These are phyloP conservation scores for Parsonsia alboflavescens DNA, from an alignment of 257 asterid genomes.

Conservation along the genomic window DNA sequence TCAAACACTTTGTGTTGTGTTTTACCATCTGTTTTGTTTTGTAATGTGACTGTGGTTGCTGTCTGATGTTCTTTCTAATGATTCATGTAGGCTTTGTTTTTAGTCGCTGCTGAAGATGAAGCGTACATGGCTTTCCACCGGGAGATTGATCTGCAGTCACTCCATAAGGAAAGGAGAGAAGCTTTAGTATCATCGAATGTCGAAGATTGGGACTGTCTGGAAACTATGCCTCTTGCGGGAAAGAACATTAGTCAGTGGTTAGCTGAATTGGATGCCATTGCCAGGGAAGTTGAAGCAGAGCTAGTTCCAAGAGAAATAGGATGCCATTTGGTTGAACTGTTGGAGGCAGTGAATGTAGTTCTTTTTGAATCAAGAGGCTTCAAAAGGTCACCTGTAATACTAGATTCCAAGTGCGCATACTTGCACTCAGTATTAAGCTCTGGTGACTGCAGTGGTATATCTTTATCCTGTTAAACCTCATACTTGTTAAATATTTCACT, in stretches of 20 bases:
- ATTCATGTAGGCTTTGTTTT: slow-evolving; percentile 64
- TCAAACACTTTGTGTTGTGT: neutral
- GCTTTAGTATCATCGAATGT: slow-evolving; percentile 25
- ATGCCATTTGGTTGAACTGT: slow-evolving; percentile 66
- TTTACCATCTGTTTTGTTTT: neutral
- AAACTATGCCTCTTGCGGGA: slow-evolving; percentile 70
- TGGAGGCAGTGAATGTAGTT: slow-evolving; percentile 81
- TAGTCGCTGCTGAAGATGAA: slow-evolving; percentile 80
- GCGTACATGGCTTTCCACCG: slow-evolving; percentile 61
- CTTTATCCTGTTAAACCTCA: slow-evolving; percentile 6
- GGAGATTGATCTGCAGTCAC: slow-evolving; percentile 56
- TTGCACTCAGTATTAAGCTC: slow-evolving; percentile 78
- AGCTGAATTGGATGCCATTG: slow-evolving; percentile 66
- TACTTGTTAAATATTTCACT: neutral
- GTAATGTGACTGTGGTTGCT: neutral
- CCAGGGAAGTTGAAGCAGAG: slow-evolving; percentile 88
- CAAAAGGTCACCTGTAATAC: slow-evolving; percentile 64
- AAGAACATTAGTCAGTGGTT: slow-evolving; percentile 71
- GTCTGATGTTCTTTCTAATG: slow-evolving; percentile 7
- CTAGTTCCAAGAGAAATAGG: slow-evolving; percentile 78
- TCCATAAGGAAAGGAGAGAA: slow-evolving; percentile 54
- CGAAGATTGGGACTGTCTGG: slow-evolving; percentile 47
- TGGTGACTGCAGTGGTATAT: slow-evolving; percentile 69
- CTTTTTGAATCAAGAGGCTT: slow-evolving; percentile 71
- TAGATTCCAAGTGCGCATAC: slow-evolving; percentile 77